Base-by-base conservation (phyloP, 768 basidiomycete species). In the Podaxis sp. region DNA sequence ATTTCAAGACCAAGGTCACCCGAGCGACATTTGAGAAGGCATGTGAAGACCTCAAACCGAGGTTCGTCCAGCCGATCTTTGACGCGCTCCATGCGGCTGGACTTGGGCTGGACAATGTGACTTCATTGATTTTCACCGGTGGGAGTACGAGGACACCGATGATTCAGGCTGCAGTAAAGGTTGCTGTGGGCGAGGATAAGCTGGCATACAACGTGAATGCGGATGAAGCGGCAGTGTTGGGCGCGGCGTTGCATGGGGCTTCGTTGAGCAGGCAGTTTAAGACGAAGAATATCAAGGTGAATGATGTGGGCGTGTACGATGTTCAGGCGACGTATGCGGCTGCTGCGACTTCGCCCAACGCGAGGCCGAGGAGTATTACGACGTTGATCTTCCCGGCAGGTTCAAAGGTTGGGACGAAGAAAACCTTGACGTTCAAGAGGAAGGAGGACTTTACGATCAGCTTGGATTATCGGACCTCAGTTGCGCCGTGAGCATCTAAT, bases 191-290 rank as follows among this genome's bases (percentile, higher is more conserved):
- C 71, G 87, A 90, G 85, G 85, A 88, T 57, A 93, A 92, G 75
- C 90, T 99, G 62, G 93, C 96, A 4, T 82, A 89, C 70, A 99
- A 98, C 68, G 93, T 99, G 64, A 99, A 99, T 72, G 90, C 96
- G 0, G 97, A 99, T 72, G 97, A 99, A 76, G 93, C 95, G 0
- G 92, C 91, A 26, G 96, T 98, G 19, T 84, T 99, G 49, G 95
- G 89, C 48, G 95, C 96, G 24, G 96, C 92, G 1, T 87, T 97
- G 54, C 88, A 96, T 65, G 97, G 96, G 15, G 96, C 97, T 3
- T 82, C 86, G 24, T 82, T 96, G 28, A 94, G 90, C 67, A 82
- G 90, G 44, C 93, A 93, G 69, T 99, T 97, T 83, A 91, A 92
- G 78, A 97, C 97, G 54, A 99, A 99, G 78, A 87, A 90, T 68